These are phyloP conservation scores for Atkinsonella hypoxylon DNA, from an alignment of 2,329 filamentous ascomycete genomes.

Conservation along the genomic window DNA sequence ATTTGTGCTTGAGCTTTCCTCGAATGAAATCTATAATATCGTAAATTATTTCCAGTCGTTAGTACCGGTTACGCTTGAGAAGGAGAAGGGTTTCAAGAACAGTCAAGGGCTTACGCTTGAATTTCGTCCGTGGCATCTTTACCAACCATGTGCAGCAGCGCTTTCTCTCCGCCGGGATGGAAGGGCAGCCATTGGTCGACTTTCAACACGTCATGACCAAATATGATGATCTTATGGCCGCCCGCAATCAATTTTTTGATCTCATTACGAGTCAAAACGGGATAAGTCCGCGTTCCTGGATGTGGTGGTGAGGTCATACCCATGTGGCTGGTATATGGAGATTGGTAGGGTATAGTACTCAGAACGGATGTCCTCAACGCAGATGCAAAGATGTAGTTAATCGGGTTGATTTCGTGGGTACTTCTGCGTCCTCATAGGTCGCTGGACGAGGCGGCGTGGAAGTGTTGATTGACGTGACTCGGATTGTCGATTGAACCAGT, in stretches of 20 bases:
- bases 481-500: too few relatives aligned
- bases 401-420: too few relatives aligned
- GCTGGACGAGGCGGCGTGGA: too few relatives aligned
- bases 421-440: too few relatives aligned
- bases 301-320: neutral
- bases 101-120: conserved; percentile 51
- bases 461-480: too few relatives aligned
- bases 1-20: conserved; percentile 62
- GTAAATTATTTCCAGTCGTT: neutral
- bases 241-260: conserved; percentile 69
- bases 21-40: conserved; percentile 60
- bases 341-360: neutral
- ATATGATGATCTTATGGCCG: conserved; percentile 67
- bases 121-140: conserved; percentile 92
- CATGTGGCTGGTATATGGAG: neutral
- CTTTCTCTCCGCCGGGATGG: conserved; percentile 84
- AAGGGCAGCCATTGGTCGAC: conserved; percentile 80
- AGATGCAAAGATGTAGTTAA: too few relatives aligned
- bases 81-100: conserved; percentile 11
- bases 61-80: neutral
- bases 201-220: conserved; percentile 72
- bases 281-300: conserved; percentile 14
- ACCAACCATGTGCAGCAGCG: conserved; percentile 87
- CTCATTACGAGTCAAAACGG: conserved; percentile 25
- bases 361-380: too few relatives aligned